Conservation (phyloP, 192 early-diverging fungal species). For the Entophlyctis luteolus region DNA sequence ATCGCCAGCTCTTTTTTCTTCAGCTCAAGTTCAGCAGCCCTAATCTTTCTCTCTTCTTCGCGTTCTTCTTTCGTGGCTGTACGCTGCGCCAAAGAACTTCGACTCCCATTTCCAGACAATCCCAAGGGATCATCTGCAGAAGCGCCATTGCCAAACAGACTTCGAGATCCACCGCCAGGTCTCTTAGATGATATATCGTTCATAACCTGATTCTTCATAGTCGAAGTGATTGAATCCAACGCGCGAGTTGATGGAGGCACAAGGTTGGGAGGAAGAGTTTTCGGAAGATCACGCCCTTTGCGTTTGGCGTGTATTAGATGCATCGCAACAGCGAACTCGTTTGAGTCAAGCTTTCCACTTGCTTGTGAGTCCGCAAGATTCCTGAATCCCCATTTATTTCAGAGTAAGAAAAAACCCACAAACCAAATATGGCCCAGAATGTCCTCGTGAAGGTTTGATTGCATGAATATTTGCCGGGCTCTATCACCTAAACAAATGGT, state of each 20-base stretch:
- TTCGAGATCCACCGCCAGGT: neutral
- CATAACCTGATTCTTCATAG: constrained; percentile 63
- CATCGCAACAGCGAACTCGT: constrained; percentile 98
- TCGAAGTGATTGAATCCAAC: constrained; percentile 57
- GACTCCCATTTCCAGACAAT: constrained; percentile 6
- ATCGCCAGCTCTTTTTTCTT: constrained; percentile 41
- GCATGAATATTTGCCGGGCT: constrained; percentile 68
- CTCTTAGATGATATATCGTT: constrained; percentile 52
- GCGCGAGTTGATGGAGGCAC: constrained; percentile 83
- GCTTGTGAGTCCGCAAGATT: constrained; percentile 72
- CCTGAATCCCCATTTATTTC: constrained; percentile 40
- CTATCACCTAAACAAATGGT: constrained; percentile 44
- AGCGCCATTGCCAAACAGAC: neutral
- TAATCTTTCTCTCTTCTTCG: constrained; percentile 35
- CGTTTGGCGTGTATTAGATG: constrained; percentile 87
- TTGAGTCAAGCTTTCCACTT: constrained; percentile 82
- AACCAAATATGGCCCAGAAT: constrained; percentile 77
- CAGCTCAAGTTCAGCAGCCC: constrained; percentile 32
- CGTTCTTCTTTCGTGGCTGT: constrained; percentile 27
- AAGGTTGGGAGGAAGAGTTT: constrained; percentile 73
- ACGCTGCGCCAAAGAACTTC: constrained; percentile 11
- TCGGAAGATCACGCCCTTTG: constrained; percentile 76
- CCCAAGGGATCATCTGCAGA: constrained; percentile 32
- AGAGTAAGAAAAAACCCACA: neutral
- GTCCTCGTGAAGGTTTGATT: constrained; percentile 64